Base-by-base conservation (phyloP, 2,329 filamentous ascomycete genomes). In the Eutypella sp. region DNA sequence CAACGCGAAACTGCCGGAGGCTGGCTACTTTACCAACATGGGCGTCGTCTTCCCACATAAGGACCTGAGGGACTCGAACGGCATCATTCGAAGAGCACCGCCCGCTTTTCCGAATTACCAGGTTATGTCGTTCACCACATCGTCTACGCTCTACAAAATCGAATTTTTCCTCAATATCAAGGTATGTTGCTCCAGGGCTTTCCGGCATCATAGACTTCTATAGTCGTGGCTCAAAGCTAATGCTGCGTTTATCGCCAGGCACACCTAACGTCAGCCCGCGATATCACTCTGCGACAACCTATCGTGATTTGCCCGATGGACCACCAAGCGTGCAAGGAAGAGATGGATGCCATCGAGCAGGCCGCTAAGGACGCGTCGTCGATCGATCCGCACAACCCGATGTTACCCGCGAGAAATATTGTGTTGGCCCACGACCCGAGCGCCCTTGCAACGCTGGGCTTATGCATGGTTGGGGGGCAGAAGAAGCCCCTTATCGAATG, bases 291-390 rank as follows among this genome's bases (percentile, higher is more conserved):
- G 37, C 82, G 92, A 44, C 89, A 97, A 67, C 90, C 89, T 5
- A 96, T 99, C 47, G 89, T 97, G 27, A 93, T 97, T 42, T 97
- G 92, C 60, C 92, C 93, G 0, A 82, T 96, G 51, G 93, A 99
- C 61, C 89, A 96, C 61, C 89, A 95, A 55, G 88, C 86, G 15
- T 99, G 93, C 70, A 96, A 95, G 66, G 91, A 96, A 63, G 93
- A 97, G 70, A 96, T 99, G 89, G 91, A 96, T 59, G 91, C 91
- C 31, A 97, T 99, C 52, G 91, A 96, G 63, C 89, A 96, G 67
- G 88, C 93, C 1, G 93, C 93, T 37, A 92, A 91, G 66, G 92
- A 97, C 57, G 92, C 93, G 2, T 86, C 88, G 15, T 82, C 87
- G 50, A 85, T 97, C 49, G 89, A 92, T 56, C 86, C 86, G 1